phyloP scores from a whole-genome alignment of 352 stramenopile species.

The Pythium brassicae region DNA sequence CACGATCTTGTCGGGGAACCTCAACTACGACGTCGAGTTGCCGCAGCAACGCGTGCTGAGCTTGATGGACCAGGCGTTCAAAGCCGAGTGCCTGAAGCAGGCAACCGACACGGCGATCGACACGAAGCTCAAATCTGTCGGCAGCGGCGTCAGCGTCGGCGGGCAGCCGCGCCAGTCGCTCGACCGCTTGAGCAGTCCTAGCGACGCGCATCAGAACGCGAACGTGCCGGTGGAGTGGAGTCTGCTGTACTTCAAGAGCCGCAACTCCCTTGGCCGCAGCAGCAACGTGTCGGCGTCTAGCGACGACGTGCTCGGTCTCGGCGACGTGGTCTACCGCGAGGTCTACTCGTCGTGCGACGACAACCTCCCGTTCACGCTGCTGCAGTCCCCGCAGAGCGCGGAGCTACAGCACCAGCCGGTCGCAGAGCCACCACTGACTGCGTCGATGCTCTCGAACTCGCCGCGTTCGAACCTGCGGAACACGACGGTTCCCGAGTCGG shows the following conservation, averaged over 20 bases:
- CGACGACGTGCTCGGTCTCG: constrained; percentile 10
- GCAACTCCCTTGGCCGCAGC: constrained; percentile 27
- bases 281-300: constrained; percentile 28
- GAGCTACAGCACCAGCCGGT: neutral
- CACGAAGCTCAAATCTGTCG: constrained; percentile 36
- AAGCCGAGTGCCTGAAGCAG: constrained; percentile 56
- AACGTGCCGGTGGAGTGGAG: constrained; percentile 50
- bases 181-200: constrained; percentile 9
- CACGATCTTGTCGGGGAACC: constrained; percentile 75
- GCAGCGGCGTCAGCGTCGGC: neutral
- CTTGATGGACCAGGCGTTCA: constrained; percentile 70
- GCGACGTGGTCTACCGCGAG: constrained; percentile 47
- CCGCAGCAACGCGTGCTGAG: constrained; percentile 23
- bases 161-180: constrained; percentile 10
- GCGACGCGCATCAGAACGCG: constrained; percentile 11
- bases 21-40: constrained; percentile 77
- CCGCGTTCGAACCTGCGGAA: constrained; percentile 1
- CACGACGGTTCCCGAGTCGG: constrained; percentile 9
- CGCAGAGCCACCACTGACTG: constrained; percentile 3
- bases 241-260: constrained; percentile 43
- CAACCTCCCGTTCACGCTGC: constrained; percentile 56
- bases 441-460: constrained; percentile 8
- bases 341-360: constrained; percentile 45
- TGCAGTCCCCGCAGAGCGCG: constrained; percentile 34
- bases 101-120: constrained; percentile 60